phyloP scores from a whole-genome alignment of 805 yeast species.

The Tetrapisispora taiwanensis region DNA sequence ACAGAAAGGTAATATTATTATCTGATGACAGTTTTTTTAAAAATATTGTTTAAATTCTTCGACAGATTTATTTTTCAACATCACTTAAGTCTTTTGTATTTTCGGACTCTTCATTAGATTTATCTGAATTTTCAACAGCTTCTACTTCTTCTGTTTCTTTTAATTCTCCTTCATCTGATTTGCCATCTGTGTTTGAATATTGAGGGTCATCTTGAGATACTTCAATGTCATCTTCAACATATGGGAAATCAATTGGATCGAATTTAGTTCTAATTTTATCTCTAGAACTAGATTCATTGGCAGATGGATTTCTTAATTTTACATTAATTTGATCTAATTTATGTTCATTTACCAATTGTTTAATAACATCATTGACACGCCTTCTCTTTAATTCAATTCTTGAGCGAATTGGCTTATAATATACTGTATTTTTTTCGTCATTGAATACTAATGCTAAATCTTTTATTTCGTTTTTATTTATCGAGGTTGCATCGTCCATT shows the following conservation, averaged over 20 bases:
- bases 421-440: slow-evolving; percentile 46
- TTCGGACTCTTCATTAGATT: neutral
- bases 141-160: neutral
- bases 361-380: slow-evolving; percentile 44
- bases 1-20: too few species aligned
- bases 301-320: slow-evolving; percentile 6
- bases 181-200: neutral
- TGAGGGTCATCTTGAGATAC: neutral
- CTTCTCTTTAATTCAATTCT: slow-evolving; percentile 77
- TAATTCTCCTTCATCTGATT: neutral
- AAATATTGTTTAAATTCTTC: neutral
- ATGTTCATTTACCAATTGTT: slow-evolving; percentile 39
- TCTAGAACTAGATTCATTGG: slow-evolving; percentile 47
- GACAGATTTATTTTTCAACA: neutral
- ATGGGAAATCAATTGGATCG: slow-evolving; percentile 57
- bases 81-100: neutral
- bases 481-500: slow-evolving; percentile 3
- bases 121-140: neutral
- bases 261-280: slow-evolving; percentile 61
- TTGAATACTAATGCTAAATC: slow-evolving; percentile 62
- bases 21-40: too few species aligned
- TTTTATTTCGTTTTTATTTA: slow-evolving; percentile 13
- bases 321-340: slow-evolving; percentile 47
- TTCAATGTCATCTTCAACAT: slow-evolving; percentile 10
- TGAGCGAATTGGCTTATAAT: slow-evolving; percentile 69